These are phyloP conservation scores for Trichosanthes cucumerina DNA, from an alignment of 306 rosid species.

Conservation along the genomic window DNA sequence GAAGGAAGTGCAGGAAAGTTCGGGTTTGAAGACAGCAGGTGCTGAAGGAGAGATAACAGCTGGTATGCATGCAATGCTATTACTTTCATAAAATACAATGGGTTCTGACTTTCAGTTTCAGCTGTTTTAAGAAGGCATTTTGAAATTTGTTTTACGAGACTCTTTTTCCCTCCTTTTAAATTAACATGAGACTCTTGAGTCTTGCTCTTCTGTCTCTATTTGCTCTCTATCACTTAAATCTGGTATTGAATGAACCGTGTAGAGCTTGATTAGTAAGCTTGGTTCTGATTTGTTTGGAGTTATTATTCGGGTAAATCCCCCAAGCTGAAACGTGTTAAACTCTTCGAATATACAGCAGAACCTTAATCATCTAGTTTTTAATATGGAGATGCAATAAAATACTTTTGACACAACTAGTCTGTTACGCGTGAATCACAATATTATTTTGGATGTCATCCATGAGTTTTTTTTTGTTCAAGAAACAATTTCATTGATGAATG, in stretches of 20 bases:
- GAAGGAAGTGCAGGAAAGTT: constrained; percentile 68
- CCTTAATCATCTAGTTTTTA: not conserved
- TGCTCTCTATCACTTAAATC: constrained; percentile 1
- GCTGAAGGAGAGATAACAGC: constrained; percentile 98
- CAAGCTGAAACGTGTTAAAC: not conserved
- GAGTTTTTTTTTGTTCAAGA: no score
- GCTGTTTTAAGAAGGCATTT: not conserved
- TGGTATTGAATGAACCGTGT: not conserved
- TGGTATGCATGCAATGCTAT: constrained; percentile 37
- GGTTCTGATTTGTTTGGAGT: not conserved
- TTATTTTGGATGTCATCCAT: not conserved
- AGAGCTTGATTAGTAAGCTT: not conserved
- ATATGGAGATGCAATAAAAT: not conserved
- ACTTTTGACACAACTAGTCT: not conserved
- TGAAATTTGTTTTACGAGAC: not conserved
- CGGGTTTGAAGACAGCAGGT: constrained; percentile 92
- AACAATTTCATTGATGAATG: no score
- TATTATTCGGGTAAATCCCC: not conserved
- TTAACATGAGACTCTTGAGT: not conserved
- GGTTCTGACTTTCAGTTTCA: not conserved
- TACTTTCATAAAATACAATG: not conserved
- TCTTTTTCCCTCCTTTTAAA: not conserved
- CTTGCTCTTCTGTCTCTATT: not conserved
- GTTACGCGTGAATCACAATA: not conserved
- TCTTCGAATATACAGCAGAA: not conserved